phyloP scores from a whole-genome alignment of 2,329 filamentous ascomycete genomes.

The Xenoacremonium recifei region DNA sequence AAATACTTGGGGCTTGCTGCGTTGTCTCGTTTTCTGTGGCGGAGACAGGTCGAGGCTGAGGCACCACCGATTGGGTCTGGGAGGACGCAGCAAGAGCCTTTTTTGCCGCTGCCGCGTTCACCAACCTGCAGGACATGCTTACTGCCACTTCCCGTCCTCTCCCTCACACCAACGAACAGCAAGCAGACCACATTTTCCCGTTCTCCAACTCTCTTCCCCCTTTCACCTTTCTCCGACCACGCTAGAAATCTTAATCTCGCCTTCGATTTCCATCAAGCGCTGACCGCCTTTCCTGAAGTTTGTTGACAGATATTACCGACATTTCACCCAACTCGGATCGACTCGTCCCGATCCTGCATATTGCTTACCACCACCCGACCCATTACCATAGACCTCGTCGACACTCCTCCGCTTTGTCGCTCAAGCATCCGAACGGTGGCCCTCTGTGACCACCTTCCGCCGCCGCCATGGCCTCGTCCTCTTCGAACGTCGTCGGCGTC shows the following conservation, averaged over 20 bases:
- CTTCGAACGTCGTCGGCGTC: constrained; percentile 96
- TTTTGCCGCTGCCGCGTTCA: too few species aligned
- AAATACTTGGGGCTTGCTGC: too few species aligned
- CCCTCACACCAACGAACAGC: too few species aligned
- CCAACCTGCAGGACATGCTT: too few species aligned
- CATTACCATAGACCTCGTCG: background rate
- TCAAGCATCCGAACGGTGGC: constrained; percentile 23
- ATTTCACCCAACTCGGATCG: constrained; percentile 5
- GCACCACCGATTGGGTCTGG: constrained; percentile 13
- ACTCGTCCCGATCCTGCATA: constrained; percentile 8
- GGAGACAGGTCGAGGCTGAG: constrained; percentile 18
- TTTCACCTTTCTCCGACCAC: constrained; percentile 8
- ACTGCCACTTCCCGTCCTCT: too few species aligned
- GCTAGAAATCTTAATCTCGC: constrained; percentile 11
- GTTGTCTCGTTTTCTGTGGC: constrained; percentile 8
- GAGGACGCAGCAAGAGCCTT: constrained; percentile 8
- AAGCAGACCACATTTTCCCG: background rate
- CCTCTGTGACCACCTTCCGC: constrained; percentile 19
- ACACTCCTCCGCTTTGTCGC: constrained; percentile 5
- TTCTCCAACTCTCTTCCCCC: constrained; percentile 11
- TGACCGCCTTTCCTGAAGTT: constrained; percentile 16
- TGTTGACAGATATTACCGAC: constrained; percentile 20
- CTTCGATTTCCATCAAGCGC: constrained; percentile 20
- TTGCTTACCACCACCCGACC: constrained; percentile 11
- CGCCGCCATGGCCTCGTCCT: constrained; percentile 74